phyloP scores from a whole-genome alignment of 331 rosid genomes.

The Dryas integrifolia region DNA sequence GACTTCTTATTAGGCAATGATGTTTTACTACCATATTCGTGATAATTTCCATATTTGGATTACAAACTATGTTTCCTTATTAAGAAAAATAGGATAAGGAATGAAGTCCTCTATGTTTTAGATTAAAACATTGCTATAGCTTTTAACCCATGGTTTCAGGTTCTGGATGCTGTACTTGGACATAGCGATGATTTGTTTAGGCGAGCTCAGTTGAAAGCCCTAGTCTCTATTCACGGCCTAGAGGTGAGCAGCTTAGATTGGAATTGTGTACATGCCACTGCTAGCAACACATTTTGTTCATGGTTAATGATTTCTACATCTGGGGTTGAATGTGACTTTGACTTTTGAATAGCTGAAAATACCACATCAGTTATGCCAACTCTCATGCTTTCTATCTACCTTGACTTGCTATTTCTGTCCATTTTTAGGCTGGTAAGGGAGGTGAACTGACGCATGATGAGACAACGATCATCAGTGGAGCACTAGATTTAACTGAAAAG shows the following conservation, averaged over 20 bases:
- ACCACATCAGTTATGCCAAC: neutral
- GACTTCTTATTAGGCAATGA: neutral
- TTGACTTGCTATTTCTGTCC: constrained; percentile 13
- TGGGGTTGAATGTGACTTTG: neutral
- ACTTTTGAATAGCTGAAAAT: neutral
- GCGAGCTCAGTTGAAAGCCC: constrained; percentile 54
- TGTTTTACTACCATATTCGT: neutral
- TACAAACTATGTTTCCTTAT: neutral
- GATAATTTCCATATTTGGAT: neutral
- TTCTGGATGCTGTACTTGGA: constrained; percentile 46
- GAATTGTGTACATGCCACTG: neutral
- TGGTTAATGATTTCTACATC: neutral
- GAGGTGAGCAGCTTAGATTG: constrained; percentile 30
- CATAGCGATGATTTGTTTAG: constrained; percentile 45
- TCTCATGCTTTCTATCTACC: neutral
- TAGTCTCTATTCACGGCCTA: constrained; percentile 48
- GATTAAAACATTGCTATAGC: neutral
- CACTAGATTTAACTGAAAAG: constrained; percentile 52
- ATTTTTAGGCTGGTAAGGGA: constrained; percentile 53
- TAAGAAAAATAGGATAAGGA: neutral
- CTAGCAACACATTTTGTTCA: neutral
- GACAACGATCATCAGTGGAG: constrained; percentile 54
- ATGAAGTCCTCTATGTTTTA: neutral
- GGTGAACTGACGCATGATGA: constrained; percentile 55
- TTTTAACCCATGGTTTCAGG: constrained; percentile 26